Evolutionary conservation across 176 grass and related monocot genomes (phyloP).

Genomic region (Cenchrus purpureus): DNA sequence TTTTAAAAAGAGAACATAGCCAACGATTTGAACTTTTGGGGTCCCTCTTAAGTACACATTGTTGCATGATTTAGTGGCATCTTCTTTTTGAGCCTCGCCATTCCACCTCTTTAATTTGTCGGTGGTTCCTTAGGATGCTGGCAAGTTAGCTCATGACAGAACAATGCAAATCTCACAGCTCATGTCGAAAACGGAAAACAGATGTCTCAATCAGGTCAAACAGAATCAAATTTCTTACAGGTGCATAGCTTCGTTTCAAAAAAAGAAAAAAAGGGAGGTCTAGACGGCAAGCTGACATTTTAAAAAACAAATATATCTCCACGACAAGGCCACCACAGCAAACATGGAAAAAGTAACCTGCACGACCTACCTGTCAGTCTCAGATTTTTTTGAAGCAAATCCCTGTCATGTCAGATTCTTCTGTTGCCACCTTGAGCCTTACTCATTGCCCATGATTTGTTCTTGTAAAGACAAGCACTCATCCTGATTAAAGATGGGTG

Average conservation of each 20-base stretch:
- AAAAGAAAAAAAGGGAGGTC: not conserved
- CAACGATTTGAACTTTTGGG: not conserved
- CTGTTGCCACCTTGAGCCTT: slow-evolving; percentile 29
- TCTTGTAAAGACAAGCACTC: not conserved
- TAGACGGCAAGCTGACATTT: not conserved
- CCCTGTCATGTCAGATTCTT: slow-evolving; percentile 25
- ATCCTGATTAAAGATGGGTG: slow-evolving; percentile 6
- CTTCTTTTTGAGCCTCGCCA: not conserved
- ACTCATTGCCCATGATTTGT: slow-evolving; percentile 27
- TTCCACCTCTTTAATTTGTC: not conserved
- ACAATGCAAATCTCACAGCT: not conserved
- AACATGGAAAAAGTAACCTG: not conserved
- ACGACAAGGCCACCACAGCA: slow-evolving; percentile 33
- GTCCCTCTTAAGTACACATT: not conserved
- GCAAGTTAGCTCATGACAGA: not conserved
- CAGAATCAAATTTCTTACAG: not conserved
- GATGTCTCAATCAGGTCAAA: slow-evolving; percentile 15
- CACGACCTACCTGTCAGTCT: slow-evolving; percentile 17
- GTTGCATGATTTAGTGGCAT: not conserved
- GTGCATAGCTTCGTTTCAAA: too few species aligned
- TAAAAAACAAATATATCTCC: slow-evolving; percentile 24
- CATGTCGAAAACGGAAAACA: not conserved
- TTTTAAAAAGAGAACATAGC: not conserved
- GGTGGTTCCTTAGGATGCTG: slow-evolving; percentile 20
- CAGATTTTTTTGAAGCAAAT: not conserved